phyloP scores from a whole-genome alignment of 2,329 filamentous ascomycete genomes.

The Ophioceras dolichostomum region DNA sequence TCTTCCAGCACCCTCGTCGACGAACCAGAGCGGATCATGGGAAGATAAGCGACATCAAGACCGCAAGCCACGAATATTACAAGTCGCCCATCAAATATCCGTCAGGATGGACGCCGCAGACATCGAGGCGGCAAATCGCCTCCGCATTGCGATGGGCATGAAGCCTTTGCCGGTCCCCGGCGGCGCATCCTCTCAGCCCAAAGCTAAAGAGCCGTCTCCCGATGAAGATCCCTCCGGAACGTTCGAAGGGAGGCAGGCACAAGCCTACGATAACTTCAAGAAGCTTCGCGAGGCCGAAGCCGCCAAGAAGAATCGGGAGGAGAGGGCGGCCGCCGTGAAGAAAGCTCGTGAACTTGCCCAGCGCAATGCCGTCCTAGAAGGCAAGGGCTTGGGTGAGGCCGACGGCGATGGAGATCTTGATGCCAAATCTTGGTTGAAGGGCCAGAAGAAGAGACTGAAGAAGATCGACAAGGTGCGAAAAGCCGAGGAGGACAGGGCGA shows the following conservation, averaged over 20 bases:
- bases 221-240: slow-evolving; percentile 70
- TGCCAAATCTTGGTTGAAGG: slow-evolving; percentile 75
- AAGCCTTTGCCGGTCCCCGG: slow-evolving; percentile 80
- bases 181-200: slow-evolving; percentile 26
- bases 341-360: slow-evolving; percentile 78
- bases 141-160: slow-evolving; percentile 79
- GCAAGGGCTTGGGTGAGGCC: slow-evolving; percentile 70
- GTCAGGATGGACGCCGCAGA: slow-evolving; percentile 52
- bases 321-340: slow-evolving; percentile 71
- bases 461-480: slow-evolving; percentile 70
- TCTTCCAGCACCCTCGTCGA: no score
- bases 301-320: slow-evolving; percentile 66
- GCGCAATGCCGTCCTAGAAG: slow-evolving; percentile 63
- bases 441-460: slow-evolving; percentile 88
- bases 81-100: slow-evolving; percentile 4
- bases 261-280: slow-evolving; percentile 61
- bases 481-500: slow-evolving; percentile 63
- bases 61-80: no score
- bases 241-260: slow-evolving; percentile 66
- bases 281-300: slow-evolving; percentile 57
- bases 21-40: no score
- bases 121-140: slow-evolving; percentile 89
- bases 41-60: no score
- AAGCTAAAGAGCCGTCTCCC: slow-evolving; percentile 22
- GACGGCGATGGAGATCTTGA: slow-evolving; percentile 56